These are phyloP conservation scores for Glebionis coronaria DNA, from an alignment of 129 eudicot species.

Conservation along the genomic window DNA sequence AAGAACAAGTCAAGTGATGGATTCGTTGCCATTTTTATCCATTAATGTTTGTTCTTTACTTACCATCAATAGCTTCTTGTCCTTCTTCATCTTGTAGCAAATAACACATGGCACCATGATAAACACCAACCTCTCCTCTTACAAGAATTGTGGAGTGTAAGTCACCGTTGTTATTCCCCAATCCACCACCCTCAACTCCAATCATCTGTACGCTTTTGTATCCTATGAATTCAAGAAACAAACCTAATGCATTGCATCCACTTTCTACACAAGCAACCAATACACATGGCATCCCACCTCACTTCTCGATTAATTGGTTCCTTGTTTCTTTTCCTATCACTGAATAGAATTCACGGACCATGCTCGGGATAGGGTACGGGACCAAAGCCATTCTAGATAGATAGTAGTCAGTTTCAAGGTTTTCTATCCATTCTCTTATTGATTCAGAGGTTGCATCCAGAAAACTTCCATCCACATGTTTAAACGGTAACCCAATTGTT, in stretches of 20 bases:
- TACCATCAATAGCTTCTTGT: too few species aligned
- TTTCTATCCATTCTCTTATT: conserved; percentile 44
- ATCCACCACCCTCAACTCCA: conserved; percentile 66
- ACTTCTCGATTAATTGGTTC: conserved; percentile 65
- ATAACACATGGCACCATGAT: conserved; percentile 76
- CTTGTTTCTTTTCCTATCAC: conserved; percentile 78
- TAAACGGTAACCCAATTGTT: conserved; percentile 30
- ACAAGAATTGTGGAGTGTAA: conserved; percentile 55
- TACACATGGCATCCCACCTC: conserved; percentile 78
- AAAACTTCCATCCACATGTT: conserved; percentile 42
- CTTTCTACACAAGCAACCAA: conserved; percentile 69
- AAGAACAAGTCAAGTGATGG: too few species aligned
- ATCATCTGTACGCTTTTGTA: conserved; percentile 55
- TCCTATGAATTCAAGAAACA: conserved; percentile 61
- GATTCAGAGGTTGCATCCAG: conserved; percentile 69
- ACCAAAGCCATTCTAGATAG: conserved; percentile 53
- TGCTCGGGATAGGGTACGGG: conserved; percentile 67
- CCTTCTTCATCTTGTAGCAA: conserved; percentile 65
- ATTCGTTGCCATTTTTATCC: too few species aligned
- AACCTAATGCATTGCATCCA: conserved; percentile 72
- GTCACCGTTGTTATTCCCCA: conserved; percentile 24
- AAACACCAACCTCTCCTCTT: conserved; percentile 73
- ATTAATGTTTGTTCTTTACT: too few species aligned
- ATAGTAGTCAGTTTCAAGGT: conserved; percentile 48
- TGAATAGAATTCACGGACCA: conserved; percentile 74